Percentiles rank a stretch among this genome's conserved stretches.
These are phyloP conservation scores for Seiridium cupressi DNA, from an alignment of 2,329 filamentous ascomycete genomes.

Conservation along the genomic window DNA sequence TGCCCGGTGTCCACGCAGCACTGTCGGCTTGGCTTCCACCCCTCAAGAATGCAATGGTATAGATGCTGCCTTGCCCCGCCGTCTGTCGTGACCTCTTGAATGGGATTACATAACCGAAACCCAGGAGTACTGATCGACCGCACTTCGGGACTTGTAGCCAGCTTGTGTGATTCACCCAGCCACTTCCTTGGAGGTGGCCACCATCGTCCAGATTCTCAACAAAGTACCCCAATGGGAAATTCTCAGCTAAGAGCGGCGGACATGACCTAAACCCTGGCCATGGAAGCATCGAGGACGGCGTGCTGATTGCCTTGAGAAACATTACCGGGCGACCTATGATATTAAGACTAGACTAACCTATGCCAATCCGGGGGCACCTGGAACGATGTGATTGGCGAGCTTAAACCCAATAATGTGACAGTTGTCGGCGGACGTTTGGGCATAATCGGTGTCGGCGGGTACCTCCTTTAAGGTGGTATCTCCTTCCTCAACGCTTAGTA, in stretches of 20 bases:
- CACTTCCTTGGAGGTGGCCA: constrained; percentile 29
- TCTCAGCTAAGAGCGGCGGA: constrained; percentile 36
- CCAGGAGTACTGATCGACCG: constrained; percentile 29
- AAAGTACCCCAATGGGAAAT: constrained; percentile 26
- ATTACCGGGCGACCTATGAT: constrained; percentile 33
- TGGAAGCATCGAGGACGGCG: constrained; percentile 31
- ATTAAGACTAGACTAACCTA: constrained; percentile 29
- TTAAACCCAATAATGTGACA: constrained; percentile 31
- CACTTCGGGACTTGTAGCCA: constrained; percentile 27
- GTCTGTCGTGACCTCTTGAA: constrained; percentile 8
- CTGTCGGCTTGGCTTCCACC: background rate
- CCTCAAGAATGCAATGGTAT: constrained; percentile 14
- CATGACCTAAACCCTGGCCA: constrained; percentile 35
- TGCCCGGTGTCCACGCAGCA: too few relatives aligned
- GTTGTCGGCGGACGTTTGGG: constrained; percentile 28
- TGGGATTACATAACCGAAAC: constrained; percentile 9
- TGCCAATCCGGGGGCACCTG: constrained; percentile 37
- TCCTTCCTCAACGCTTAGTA: constrained; percentile 27
- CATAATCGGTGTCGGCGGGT: constrained; percentile 25
- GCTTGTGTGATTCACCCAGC: constrained; percentile 34
- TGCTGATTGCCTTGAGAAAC: constrained; percentile 33
- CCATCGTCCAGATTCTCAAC: constrained; percentile 28
- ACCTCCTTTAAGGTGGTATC: constrained; percentile 25
- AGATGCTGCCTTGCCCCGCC: constrained; percentile 6
- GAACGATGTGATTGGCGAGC: constrained; percentile 33